A percentile compares a stretch with the other conserved stretches of the same genome.
Evolutionary conservation across 1,284 basidiomycete species (phyloP).

Genomic region (Melampsora americana): DNA sequence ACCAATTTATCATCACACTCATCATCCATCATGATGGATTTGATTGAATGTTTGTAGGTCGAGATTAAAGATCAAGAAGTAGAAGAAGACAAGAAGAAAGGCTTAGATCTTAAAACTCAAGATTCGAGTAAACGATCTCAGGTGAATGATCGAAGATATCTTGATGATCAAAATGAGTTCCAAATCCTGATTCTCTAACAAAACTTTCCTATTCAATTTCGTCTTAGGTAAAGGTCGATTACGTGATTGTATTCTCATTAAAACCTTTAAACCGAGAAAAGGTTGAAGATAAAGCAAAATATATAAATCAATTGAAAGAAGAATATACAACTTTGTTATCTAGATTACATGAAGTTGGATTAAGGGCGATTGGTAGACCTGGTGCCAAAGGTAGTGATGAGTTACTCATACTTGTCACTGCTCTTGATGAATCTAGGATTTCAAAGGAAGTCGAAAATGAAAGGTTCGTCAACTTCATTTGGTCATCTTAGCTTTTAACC

Average conservation of each 20-base stretch:
- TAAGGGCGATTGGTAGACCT: constrained; percentile 20
- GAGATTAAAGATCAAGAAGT: too few relatives aligned
- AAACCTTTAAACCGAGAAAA: constrained; percentile 2
- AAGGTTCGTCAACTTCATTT: constrained; percentile 55
- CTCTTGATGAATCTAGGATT: constrained; percentile 65
- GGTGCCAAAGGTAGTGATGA: constrained; percentile 62
- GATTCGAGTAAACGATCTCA: too few relatives aligned
- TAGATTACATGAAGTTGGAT: constrained; percentile 30
- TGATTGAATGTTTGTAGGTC: too few relatives aligned
- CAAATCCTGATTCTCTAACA: too few relatives aligned
- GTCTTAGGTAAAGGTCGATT: constrained; percentile 34
- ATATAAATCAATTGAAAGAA: constrained; percentile 1
- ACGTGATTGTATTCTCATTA: constrained; percentile 42
- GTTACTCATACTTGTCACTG: constrained; percentile 70
- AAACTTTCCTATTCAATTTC: too few relatives aligned
- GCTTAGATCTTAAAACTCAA: too few relatives aligned
- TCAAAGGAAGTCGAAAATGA: constrained; percentile 68
- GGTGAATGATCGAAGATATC: too few relatives aligned
- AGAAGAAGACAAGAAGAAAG: too few relatives aligned
- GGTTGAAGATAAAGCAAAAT: not conserved
- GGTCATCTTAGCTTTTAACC: not conserved
- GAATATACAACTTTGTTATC: constrained; percentile 26
- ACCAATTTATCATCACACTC: too few relatives aligned
- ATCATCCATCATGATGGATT: too few relatives aligned
- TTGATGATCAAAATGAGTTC: too few relatives aligned